Conservation (phyloP, 192 early-diverging fungal species). For the Coemansia sp. region DNA sequence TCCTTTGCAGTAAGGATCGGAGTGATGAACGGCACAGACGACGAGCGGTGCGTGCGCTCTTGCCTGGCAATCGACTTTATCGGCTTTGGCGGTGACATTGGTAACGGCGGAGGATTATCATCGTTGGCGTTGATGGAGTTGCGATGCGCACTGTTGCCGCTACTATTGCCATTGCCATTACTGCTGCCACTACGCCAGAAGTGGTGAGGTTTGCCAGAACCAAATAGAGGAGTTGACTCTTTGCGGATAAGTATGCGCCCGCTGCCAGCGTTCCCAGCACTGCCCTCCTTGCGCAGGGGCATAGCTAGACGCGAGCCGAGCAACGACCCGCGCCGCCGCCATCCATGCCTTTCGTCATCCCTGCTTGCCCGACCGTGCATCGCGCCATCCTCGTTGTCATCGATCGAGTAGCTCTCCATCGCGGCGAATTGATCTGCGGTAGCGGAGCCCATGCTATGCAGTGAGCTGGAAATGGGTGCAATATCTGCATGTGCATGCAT, state of each 20-base stretch:
- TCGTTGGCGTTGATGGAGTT: slow-evolving; percentile 13
- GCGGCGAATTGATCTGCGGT: slow-evolving; percentile 6
- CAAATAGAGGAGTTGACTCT: slow-evolving; percentile 41
- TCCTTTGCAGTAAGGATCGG: slow-evolving; percentile 21
- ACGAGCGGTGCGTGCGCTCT: slow-evolving; percentile 52
- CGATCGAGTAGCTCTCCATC: slow-evolving; percentile 31
- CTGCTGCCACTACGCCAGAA: slow-evolving; percentile 42
- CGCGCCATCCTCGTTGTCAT: slow-evolving; percentile 10
- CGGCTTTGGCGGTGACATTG: not conserved
- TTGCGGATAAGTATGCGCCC: slow-evolving; percentile 31
- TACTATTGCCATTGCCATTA: no score
- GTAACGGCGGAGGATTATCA: not conserved
- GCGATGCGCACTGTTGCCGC: slow-evolving; percentile 14
- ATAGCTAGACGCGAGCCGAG: slow-evolving; percentile 37
- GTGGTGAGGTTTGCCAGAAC: slow-evolving; percentile 5
- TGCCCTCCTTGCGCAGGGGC: slow-evolving; percentile 29
- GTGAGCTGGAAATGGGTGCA: slow-evolving; percentile 10
- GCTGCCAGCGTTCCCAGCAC: slow-evolving; percentile 4
- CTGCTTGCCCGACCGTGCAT: slow-evolving; percentile 10
- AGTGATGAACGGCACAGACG: slow-evolving; percentile 47
- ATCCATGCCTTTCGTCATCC: slow-evolving; percentile 29
- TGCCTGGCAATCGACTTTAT: not conserved
- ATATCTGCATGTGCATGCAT: slow-evolving; percentile 27
- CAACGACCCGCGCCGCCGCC: slow-evolving; percentile 52
- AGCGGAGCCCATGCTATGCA: not conserved